phyloP scores from a whole-genome alignment of 2,329 filamentous ascomycete species.

The Cryphonectria carpinicola region DNA sequence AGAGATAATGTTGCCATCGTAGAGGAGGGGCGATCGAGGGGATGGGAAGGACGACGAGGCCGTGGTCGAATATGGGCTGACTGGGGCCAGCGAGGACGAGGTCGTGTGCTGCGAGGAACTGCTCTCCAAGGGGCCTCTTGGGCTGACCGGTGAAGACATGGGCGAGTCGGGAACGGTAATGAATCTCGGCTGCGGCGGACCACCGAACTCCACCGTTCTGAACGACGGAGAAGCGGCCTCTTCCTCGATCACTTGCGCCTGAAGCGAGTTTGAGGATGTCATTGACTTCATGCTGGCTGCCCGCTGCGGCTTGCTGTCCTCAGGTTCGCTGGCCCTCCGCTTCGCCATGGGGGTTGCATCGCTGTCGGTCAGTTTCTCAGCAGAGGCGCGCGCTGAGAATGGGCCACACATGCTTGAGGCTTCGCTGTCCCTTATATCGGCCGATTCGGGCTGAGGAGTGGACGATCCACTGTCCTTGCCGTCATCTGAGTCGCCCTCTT shows the following conservation, averaged over 20 bases:
- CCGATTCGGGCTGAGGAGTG: slow-evolving; percentile 41
- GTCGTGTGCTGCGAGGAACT: slow-evolving; percentile 27
- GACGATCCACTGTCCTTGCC: slow-evolving; percentile 34
- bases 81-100: slow-evolving; percentile 50
- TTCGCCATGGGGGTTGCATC: slow-evolving; percentile 38
- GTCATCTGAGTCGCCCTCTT: slow-evolving; percentile 63
- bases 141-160: slow-evolving; percentile 27
- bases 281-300: slow-evolving; percentile 51
- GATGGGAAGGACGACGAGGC: slow-evolving; percentile 71
- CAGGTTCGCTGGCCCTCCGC: slow-evolving; percentile 52
- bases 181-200: slow-evolving; percentile 32
- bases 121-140: slow-evolving; percentile 31
- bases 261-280: slow-evolving; percentile 53
- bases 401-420: slow-evolving; percentile 17
- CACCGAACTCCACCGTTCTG: slow-evolving; percentile 27
- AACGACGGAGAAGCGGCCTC: slow-evolving; percentile 46
- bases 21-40: slow-evolving; percentile 69
- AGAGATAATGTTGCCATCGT: slow-evolving; percentile 73
- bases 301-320: slow-evolving; percentile 43
- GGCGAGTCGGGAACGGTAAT: slow-evolving; percentile 35
- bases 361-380: slow-evolving; percentile 18
- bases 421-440: slow-evolving; percentile 39
- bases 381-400: slow-evolving; percentile 25
- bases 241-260: slow-evolving; percentile 56
- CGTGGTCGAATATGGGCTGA: slow-evolving; percentile 64